phyloP scores from a whole-genome alignment of 345 rosid genomes.

The Gossypium arboreum region DNA sequence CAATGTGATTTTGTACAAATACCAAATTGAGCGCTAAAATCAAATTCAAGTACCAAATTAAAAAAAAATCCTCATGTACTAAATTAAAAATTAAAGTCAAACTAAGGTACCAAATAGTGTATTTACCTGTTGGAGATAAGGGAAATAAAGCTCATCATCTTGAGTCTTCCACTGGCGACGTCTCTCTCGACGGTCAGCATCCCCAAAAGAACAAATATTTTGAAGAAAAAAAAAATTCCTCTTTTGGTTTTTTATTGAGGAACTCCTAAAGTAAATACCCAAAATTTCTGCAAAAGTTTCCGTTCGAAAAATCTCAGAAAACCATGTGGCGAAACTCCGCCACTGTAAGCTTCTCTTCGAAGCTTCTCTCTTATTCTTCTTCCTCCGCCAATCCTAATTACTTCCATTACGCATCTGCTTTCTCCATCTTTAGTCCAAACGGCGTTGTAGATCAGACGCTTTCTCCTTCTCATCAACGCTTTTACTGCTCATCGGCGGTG shows the following conservation, averaged over 20 bases:
- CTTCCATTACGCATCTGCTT: conserved; percentile 28
- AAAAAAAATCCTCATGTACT: no score
- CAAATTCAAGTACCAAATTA: no score
- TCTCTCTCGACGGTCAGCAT: background rate
- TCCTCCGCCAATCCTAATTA: conserved; percentile 22
- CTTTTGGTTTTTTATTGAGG: background rate
- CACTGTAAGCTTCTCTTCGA: conserved; percentile 29
- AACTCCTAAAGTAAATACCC: background rate
- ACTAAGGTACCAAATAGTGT: no score
- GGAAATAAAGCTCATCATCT: no score
- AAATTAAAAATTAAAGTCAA: no score
- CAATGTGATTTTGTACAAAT: no score
- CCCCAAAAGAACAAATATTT: background rate
- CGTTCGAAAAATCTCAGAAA: background rate
- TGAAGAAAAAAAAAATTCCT: no score
- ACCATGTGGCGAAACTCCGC: conserved; percentile 40
- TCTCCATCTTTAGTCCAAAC: conserved; percentile 20
- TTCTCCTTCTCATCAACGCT: conserved; percentile 1
- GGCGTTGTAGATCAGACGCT: conserved; percentile 21
- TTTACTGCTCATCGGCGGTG: conserved; percentile 12
- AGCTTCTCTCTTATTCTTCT: conserved; percentile 18
- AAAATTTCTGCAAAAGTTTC: background rate
- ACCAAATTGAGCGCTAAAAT: no score
- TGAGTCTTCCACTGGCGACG: no score
- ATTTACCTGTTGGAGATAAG: no score